Base-by-base conservation (phyloP, 805 yeast genomes). In the Lachancea dasiensis region DNA sequence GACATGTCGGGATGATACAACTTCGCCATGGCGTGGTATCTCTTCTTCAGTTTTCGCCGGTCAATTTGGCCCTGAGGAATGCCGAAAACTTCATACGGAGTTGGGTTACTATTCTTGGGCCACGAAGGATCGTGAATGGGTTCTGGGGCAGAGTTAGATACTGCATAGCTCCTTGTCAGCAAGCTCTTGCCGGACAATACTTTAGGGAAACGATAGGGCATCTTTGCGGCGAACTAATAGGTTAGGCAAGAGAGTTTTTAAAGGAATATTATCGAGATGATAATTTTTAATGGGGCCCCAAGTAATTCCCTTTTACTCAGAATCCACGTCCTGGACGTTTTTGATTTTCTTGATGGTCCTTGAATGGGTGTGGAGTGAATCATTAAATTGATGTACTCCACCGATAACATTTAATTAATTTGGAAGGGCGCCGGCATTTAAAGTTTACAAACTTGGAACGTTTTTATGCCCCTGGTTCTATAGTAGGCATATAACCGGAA, bases 1-100 rank as follows among this genome's bases (percentile, higher is more conserved):
- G 67, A 50, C 3, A 71, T 55, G 53, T 87, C 97, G 0, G 97
- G 96, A 55, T 87, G 96, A 50, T 87, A 87, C 7, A 78, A 53
- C 56, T 82, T 84, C 8, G 87, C 87, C 32, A 76, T 63, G 37
- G 72, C 67, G 47, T 72, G 74, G 51, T 80, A 82, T 31, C 70
- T 69, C 18, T 61, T 45, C 43, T 74, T 74, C 34, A 80, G 59
- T 21, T 56, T 45, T 8, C 49, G 57, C 34, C 56, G 56, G 39
- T 70, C 69, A 29, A 70, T 58, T 17, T 54, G 54, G 1, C 49
- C 48, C 0, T 58, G 55, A 2, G 56, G 45, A 18, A 75, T 51
- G 3, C 72, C 70, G 40, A 86, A 72, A 3, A 86, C 68, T 23
- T 84, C 85, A 50, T 81, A 80, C 0, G 95, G 95, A 0, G 80